These are phyloP conservation scores for Trypanosoma vivax DNA, from an alignment of 208 protist species.

Conservation along the genomic window DNA sequence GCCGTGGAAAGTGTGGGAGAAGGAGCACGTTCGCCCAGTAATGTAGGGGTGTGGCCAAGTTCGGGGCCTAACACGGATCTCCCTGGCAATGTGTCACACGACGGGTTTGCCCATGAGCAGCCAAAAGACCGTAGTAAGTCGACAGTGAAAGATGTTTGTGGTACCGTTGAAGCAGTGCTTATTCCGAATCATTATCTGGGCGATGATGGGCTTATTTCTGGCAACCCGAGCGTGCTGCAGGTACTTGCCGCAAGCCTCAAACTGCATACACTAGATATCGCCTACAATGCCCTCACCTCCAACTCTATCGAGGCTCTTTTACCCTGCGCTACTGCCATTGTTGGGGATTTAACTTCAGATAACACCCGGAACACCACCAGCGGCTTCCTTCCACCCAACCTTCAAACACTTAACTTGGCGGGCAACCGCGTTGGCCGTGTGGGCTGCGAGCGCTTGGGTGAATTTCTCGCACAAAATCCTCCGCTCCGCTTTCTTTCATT, in stretches of 20 bases:
- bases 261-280: slow-evolving; percentile 40
- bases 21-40: neutral
- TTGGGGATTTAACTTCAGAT: neutral
- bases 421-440: slow-evolving; percentile 44
- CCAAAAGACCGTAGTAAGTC: too few species aligned
- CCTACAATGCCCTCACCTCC: slow-evolving; percentile 46
- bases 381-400: slow-evolving; percentile 6
- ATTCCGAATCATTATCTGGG: slow-evolving; percentile 41
- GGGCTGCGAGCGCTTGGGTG: slow-evolving; percentile 11
- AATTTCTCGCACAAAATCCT: slow-evolving; percentile 33
- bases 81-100: too few species aligned
- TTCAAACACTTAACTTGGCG: slow-evolving; percentile 40
- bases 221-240: slow-evolving; percentile 19
- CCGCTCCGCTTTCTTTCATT: slow-evolving; percentile 44
- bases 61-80: too few species aligned
- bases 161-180: slow-evolving; percentile 25
- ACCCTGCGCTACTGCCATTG: neutral
- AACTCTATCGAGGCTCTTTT: slow-evolving; percentile 25
- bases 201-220: slow-evolving; percentile 21
- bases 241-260: slow-evolving; percentile 24
- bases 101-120: too few species aligned
- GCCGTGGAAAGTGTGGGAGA: slow-evolving; percentile 5
- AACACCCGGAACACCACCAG: neutral
- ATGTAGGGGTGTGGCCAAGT: neutral
- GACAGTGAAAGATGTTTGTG: too few species aligned